Evolutionary conservation across 2,329 filamentous ascomycete species (phyloP).

Genomic region (Fusarium sp.): DNA sequence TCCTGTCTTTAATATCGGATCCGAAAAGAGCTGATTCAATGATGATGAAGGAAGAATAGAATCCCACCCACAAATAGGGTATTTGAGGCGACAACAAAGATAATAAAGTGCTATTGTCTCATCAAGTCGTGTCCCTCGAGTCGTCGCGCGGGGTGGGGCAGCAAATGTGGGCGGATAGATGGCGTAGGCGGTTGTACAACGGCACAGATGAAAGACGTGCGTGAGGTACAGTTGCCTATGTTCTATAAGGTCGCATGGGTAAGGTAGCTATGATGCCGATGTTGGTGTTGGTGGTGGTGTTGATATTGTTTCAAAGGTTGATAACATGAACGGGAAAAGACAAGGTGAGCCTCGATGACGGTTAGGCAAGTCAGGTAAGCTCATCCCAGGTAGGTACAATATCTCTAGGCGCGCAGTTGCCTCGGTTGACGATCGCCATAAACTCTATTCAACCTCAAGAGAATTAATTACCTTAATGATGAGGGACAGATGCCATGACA

Average conservation of each 20-base stretch:
- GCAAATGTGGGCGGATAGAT: slow-evolving; percentile 13
- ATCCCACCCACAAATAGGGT: not conserved
- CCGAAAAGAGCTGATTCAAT: not conserved
- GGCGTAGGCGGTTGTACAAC: slow-evolving; percentile 16
- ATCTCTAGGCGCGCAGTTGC: not conserved
- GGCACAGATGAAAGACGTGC: slow-evolving; percentile 1
- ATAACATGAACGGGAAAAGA: not conserved
- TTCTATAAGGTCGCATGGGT: not conserved
- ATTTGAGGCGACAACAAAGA: slow-evolving; percentile 5
- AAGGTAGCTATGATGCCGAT: not conserved
- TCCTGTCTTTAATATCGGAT: not conserved
- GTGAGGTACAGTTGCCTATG: not conserved
- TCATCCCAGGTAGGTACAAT: slow-evolving; percentile 1
- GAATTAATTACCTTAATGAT: not conserved
- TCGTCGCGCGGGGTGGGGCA: slow-evolving; percentile 32
- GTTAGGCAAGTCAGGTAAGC: slow-evolving; percentile 1
- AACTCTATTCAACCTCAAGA: slow-evolving; percentile 4
- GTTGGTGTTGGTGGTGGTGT: not conserved
- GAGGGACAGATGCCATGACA: not conserved
- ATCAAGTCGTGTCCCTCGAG: slow-evolving; percentile 18
- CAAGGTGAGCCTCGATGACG: slow-evolving; percentile 5
- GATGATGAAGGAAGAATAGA: not conserved
- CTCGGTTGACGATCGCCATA: slow-evolving; percentile 1
- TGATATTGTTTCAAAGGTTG: not conserved
- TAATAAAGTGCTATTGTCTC: slow-evolving; percentile 20